Evolutionary conservation across 2,329 filamentous ascomycete genomes (phyloP).

Genomic region (Cadophora gregata): DNA sequence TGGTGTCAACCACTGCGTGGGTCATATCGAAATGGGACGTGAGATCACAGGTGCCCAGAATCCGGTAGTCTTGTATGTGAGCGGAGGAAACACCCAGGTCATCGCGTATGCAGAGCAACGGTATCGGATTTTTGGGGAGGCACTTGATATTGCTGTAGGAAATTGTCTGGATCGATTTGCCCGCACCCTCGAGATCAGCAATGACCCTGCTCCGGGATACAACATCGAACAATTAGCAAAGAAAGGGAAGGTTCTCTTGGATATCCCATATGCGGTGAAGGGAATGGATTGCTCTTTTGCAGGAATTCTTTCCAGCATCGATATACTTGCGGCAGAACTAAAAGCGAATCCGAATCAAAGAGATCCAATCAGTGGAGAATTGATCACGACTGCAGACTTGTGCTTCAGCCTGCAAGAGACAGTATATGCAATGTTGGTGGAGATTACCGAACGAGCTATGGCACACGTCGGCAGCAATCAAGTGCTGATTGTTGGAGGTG

Average conservation of each 20-base stretch:
- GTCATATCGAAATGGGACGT: constrained; percentile 98
- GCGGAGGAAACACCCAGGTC: constrained; percentile 95
- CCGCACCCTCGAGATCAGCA: constrained; percentile 86
- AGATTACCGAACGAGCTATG: constrained; percentile 98
- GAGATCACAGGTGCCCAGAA: constrained; percentile 89
- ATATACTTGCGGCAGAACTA: constrained; percentile 77
- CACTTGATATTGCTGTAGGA: constrained; percentile 94
- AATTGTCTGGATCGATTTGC: constrained; percentile 98
- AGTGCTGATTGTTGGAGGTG: constrained; percentile 93
- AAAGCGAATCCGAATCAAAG: constrained; percentile 52
- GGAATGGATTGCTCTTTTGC: constrained; percentile 99
- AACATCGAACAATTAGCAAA: constrained; percentile 96
- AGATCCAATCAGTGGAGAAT: constrained; percentile 56
- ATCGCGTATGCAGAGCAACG: constrained; percentile 94
- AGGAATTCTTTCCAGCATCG: constrained; percentile 84
- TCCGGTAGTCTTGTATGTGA: constrained; percentile 95
- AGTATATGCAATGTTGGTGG: constrained; percentile 94
- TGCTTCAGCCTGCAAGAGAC: constrained; percentile 97
- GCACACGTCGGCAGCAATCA: constrained; percentile 91
- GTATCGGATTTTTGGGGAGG: constrained; percentile 98
- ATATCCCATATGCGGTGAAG: constrained; percentile 95
- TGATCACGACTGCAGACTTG: constrained; percentile 80
- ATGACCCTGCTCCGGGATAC: constrained; percentile 95
- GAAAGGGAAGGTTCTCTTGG: constrained; percentile 73
- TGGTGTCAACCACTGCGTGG: constrained; percentile 97